Evolutionary conservation across 139 green algal genomes (phyloP).

Genomic region (Micractinium sp.): DNA sequence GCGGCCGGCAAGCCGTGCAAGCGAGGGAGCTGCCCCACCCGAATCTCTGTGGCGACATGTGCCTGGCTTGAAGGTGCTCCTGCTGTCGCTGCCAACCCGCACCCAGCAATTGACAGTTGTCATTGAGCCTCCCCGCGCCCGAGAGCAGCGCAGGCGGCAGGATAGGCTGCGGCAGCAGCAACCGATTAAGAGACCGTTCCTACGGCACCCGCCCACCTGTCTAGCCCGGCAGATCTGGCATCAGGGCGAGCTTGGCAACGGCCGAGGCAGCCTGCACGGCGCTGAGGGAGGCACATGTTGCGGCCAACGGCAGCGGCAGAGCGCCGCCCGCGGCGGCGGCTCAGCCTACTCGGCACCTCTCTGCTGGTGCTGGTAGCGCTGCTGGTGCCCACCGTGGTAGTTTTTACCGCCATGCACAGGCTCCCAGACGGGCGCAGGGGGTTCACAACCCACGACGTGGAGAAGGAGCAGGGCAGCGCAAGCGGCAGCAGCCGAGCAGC

Average conservation of each 20-base stretch:
- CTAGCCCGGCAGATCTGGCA: too few relatives aligned
- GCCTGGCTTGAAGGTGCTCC: too few relatives aligned
- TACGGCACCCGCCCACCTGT: too few relatives aligned
- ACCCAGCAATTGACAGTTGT: too few relatives aligned
- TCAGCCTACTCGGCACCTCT: background rate
- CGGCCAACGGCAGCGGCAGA: background rate
- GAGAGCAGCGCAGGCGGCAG: too few relatives aligned
- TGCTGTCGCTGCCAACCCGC: too few relatives aligned
- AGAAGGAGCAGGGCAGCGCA: background rate
- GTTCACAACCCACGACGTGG: background rate
- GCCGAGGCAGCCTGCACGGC: background rate
- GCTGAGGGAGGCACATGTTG: background rate
- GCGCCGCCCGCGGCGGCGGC: background rate
- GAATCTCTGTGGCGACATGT: too few relatives aligned
- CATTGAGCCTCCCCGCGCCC: too few relatives aligned
- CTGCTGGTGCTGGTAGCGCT: constrained; percentile 12
- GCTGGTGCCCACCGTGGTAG: constrained; percentile 1
- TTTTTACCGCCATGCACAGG: constrained; percentile 1
- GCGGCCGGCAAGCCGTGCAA: too few relatives aligned
- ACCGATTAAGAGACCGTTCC: too few relatives aligned
- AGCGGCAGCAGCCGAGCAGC: background rate
- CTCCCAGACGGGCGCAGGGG: constrained; percentile 5
- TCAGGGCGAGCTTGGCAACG: background rate
- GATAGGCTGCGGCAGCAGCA: too few relatives aligned
- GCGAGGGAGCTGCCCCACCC: too few relatives aligned